Evolutionary conservation across 2,329 filamentous ascomycete genomes (phyloP).

Genomic region (Trichoderma citrinoviride): DNA sequence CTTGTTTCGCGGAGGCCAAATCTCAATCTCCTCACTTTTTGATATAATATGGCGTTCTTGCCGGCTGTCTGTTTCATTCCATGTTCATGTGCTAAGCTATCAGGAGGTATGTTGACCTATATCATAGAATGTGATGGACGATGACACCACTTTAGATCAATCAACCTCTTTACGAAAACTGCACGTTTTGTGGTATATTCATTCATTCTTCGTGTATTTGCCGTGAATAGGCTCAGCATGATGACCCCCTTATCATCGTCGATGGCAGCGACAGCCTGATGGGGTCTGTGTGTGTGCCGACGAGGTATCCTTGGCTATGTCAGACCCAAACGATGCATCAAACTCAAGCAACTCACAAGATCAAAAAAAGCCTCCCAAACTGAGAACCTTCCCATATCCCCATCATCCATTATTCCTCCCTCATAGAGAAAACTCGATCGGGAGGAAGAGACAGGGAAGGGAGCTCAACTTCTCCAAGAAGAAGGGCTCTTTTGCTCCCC

Average conservation of each 20-base stretch:
- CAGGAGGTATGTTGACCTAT: neutral
- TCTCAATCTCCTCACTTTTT: conserved; percentile 36
- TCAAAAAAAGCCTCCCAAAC: neutral
- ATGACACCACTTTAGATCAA: neutral
- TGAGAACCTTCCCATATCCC: neutral
- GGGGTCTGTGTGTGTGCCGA: neutral
- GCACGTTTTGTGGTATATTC: neutral
- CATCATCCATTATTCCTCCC: neutral
- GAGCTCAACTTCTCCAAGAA: neutral
- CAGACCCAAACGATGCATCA: conserved; percentile 31
- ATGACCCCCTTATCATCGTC: neutral
- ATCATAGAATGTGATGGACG: neutral
- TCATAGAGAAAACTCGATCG: neutral
- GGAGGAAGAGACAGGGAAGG: neutral
- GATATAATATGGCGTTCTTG: neutral
- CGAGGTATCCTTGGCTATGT: conserved; percentile 25
- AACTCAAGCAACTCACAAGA: conserved; percentile 35
- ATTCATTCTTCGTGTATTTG: neutral
- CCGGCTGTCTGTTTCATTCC: neutral
- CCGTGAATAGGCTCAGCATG: neutral
- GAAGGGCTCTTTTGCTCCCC: neutral
- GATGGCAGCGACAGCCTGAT: neutral
- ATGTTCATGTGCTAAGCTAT: neutral
- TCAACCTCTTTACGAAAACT: neutral
- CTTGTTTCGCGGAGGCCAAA: conserved; percentile 30